Base-by-base conservation (phyloP, 2,329 filamentous ascomycete species). In the Clonostachys rhizophaga region DNA sequence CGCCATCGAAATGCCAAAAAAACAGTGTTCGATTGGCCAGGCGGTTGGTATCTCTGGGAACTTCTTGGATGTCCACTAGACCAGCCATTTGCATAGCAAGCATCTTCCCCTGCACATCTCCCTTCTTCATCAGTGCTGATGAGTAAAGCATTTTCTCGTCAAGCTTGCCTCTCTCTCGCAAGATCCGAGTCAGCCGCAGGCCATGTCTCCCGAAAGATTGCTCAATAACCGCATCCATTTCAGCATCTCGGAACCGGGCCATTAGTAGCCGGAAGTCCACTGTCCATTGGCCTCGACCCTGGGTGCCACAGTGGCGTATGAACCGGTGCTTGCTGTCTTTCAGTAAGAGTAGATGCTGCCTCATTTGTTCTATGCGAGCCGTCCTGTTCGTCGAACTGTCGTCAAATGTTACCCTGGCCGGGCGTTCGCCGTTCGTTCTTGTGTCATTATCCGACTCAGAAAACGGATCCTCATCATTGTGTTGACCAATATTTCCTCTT, bases 1-100 rank as follows among this genome's bases (percentile, higher is more conserved):
- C 82, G 11, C 79, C 73, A 61, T 97, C 91, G 65, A 90, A 95
- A 72, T 84, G 96, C 85, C 91, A 96, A 47, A 97, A 81, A 63
- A 91, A 97, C 20, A 96, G 79, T 1, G 91, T 95, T 45, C 90
- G 83, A 52, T 85, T 88, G 1, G 91, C 89, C 56, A 87, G 81
- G 34, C 91, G 85, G 51, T 84, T 86, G 54, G 86, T 86, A 58
- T 97, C 92, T 54, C 89, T 88, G 1, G 94, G 94, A 1, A 99
- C 86, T 69, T 99, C 94, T 64, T 99, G 94, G 6, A 95, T 82
- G 55, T 97, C 90, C 12, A 96, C 83, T 50, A 94, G 85, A 3
- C 94, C 92, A 16, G 84, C 83, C 63, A 90, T 84, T 55, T 95
- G 89, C 78, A 99, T 88, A 51, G 85, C 83, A 13, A 89, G 85